Evolutionary conservation across 768 basidiomycete species (phyloP), one percentile per base, ranked within the genome.

Genomic region (Tylopilus cervinicoccineus): DNA sequence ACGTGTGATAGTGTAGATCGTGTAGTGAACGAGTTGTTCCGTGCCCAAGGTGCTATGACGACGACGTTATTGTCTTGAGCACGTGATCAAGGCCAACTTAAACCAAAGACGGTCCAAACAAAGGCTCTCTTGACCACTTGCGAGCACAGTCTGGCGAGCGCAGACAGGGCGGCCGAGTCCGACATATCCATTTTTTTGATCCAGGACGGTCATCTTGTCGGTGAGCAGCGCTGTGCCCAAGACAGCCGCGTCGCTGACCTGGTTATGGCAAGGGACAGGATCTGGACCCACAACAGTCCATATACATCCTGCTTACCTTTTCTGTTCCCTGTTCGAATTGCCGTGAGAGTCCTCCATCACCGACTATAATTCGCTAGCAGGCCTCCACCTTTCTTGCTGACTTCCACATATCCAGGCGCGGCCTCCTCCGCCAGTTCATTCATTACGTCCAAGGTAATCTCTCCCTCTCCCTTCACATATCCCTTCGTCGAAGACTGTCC

Each of bases 391-490:
- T 42, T 44, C 43, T 37, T 23, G 38, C 43, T 51, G 44, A 56
- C 56, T 14, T 50, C 45, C 49, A 55, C 50, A 32, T 43, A 50
- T 44, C 62, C 68, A 81, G 80, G 81, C 73, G 74, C 80, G 82
- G 82, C 82, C 79, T 80, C 81, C 80, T 84, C 80, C 81, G 80
- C 73, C 59, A 63, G 66, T 65, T 77, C 80, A 67, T 62, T 85
- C 83, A 54, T 81, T 83, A 70, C 69, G 59, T 65, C 56, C 69
- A 72, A 79, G 77, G 82, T 82, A 53, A 51, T 73, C 65, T 48
- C 45, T 55, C 40, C 47, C 43, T 34, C 48, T 54, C 11, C 55
- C 41, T 10, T 19, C 14, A 43, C 52, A 33, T 54, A 24, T 54
- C 20, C 37, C 26, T 50, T 22, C 38, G 5, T 46, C 45, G 39